Base-by-base conservation (phyloP, 2,329 filamentous ascomycete species). In the Dactylellina haptotyla region DNA sequence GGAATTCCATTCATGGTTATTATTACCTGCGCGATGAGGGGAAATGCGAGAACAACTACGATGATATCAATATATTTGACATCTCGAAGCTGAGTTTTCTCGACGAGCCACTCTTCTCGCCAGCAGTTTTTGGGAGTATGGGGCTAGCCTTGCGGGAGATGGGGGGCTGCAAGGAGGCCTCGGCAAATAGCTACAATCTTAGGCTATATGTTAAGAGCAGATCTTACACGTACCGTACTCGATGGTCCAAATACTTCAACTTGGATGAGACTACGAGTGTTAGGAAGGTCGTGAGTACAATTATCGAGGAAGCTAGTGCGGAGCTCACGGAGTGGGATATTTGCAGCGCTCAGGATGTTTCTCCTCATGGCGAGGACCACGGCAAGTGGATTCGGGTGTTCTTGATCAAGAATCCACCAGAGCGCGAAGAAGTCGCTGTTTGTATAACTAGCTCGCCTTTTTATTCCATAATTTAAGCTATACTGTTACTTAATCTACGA, bases 381-480 rank as follows among this genome's bases (percentile, higher is more conserved):
- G 50, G 62, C 3, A 41, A 30, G 18, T 65, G 62, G 62, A 20
- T 65, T n/a, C 34, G 41, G 18, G 51, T 43, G 14, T 37, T 57
- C 43, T 16, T 65, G 30, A 28, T 65, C 16, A 25, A 30, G 4
- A 34, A 65, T 26, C 34, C 53, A 1, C 34, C 37, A 10, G 53
- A 43, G n/a, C 53, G 34, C 18, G 53, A 57, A 14, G 53, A 43
- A 26, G 28, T 57, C 20, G 32, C 53, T 34, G 25, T 57, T 1
- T 57, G 53, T 43, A 20, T 57, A 26, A 43, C 34, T 8, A 43
- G 23, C 12, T 26, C 37, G 4, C 53, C 53, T 14, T 57, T 26
- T 8, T 41, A 57, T 43, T 57, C 34, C 3, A 20, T 23, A 43
- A 28, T 43, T n/a, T 26, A n/a, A 43, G 28, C 18, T 14, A 43